These are phyloP conservation scores for Candida easanensis DNA, from an alignment of 805 yeast genomes.

Conservation along the genomic window DNA sequence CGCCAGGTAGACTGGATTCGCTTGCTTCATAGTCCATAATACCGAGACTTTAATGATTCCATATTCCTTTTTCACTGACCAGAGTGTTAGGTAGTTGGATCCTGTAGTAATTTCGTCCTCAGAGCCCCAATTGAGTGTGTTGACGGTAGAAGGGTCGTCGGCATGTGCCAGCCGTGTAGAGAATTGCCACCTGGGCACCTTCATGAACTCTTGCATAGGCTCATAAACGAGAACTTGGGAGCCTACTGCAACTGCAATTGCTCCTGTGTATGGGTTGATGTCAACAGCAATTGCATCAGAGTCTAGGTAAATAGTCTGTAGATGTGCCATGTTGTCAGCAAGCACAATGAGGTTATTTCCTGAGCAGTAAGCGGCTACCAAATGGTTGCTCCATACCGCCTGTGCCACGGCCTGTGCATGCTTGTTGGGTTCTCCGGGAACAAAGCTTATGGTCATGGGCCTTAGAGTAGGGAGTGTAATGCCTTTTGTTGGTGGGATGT, in stretches of 20 bases:
- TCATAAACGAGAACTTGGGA: slow-evolving; percentile 45
- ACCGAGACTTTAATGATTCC: slow-evolving; percentile 35
- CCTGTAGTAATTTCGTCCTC: slow-evolving; percentile 60
- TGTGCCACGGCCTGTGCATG: slow-evolving; percentile 54
- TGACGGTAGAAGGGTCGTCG: slow-evolving; percentile 33
- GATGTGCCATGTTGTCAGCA: slow-evolving; percentile 46
- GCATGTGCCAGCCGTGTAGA: slow-evolving; percentile 30
- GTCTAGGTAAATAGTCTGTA: slow-evolving; percentile 77
- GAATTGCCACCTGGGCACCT: slow-evolving; percentile 43
- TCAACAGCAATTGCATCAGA: slow-evolving; percentile 65
- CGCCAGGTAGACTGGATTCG: slow-evolving; percentile 57
- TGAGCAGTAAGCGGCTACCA: slow-evolving; percentile 68
- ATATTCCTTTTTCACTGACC: slow-evolving; percentile 45
- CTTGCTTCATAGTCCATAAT: slow-evolving; percentile 45
- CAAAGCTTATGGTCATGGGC: slow-evolving; percentile 59
- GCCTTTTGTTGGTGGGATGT: neutral
- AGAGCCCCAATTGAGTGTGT: slow-evolving; percentile 53
- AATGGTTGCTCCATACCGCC: slow-evolving; percentile 62
- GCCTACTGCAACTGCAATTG: slow-evolving; percentile 51
- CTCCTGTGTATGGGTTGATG: slow-evolving; percentile 59
- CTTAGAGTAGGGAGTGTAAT: neutral
- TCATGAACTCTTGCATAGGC: slow-evolving; percentile 51
- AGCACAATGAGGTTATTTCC: slow-evolving; percentile 81
- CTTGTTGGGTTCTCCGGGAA: slow-evolving; percentile 83
- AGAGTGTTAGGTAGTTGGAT: slow-evolving; percentile 51